These are phyloP conservation scores for Puya raimondii DNA, from an alignment of 176 grass and related monocot genomes.

Conservation along the genomic window DNA sequence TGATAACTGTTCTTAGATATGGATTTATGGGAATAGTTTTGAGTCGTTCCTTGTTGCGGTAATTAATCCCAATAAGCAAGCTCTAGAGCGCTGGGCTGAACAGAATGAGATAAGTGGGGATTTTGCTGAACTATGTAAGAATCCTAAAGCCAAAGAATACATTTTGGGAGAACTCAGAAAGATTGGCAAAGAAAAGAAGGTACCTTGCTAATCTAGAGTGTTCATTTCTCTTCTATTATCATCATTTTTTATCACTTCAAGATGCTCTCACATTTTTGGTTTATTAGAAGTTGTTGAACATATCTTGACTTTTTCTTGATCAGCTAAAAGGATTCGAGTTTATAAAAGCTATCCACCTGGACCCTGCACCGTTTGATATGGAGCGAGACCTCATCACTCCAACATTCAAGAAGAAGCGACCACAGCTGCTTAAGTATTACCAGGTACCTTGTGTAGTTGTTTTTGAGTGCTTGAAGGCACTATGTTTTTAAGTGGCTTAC, in stretches of 20 bases:
- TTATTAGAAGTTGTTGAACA: background rate
- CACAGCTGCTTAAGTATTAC: constrained; percentile 76
- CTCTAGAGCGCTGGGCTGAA: constrained; percentile 61
- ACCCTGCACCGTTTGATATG: constrained; percentile 64
- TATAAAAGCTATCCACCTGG: constrained; percentile 59
- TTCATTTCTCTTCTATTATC: background rate
- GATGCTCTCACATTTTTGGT: background rate
- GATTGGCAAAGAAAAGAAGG: constrained; percentile 75
- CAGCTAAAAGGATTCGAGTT: constrained; percentile 93
- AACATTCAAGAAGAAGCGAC: constrained; percentile 81
- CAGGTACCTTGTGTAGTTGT: constrained; percentile 32
- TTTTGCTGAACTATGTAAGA: constrained; percentile 56
- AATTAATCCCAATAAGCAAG: constrained; percentile 64
- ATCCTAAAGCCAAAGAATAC: constrained; percentile 62
- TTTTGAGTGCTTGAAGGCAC: too few relatives aligned
- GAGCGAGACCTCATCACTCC: constrained; percentile 81
- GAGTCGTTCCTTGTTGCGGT: constrained; percentile 76
- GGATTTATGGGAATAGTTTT: constrained; percentile 90
- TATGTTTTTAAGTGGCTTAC: background rate
- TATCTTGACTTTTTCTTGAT: background rate
- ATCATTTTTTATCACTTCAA: too few relatives aligned
- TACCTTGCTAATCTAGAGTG: constrained; percentile 20
- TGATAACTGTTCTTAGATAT: constrained; percentile 39
- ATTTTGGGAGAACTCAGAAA: constrained; percentile 55
- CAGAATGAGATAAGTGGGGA: constrained; percentile 43